A percentile compares a stretch with the other conserved stretches of the same genome.
phyloP scores from a whole-genome alignment of 805 yeast genomes.

The Sungouiella thailandica region DNA sequence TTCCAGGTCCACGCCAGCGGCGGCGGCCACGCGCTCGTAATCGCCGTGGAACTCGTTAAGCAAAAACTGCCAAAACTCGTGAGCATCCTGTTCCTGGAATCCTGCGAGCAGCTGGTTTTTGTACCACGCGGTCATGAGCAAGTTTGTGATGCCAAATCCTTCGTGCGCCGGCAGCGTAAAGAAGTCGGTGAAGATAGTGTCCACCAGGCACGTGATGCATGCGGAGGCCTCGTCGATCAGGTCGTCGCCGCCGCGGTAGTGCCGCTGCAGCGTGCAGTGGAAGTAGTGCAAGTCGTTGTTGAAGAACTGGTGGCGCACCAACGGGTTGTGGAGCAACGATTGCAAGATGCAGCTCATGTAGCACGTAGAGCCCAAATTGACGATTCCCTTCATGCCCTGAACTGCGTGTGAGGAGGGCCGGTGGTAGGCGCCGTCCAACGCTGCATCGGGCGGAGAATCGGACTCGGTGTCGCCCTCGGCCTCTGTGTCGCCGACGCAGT shows the following conservation, averaged over 20 bases:
- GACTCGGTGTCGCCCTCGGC: neutral
- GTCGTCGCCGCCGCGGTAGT: conserved; percentile 14
- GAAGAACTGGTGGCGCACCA: conserved; percentile 72
- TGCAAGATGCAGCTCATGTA: conserved; percentile 94
- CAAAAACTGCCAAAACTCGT: conserved; percentile 92
- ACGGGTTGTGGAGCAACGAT: conserved; percentile 84
- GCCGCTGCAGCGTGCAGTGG: conserved; percentile 40
- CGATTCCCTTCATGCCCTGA: conserved; percentile 82
- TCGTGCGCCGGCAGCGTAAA: conserved; percentile 57
- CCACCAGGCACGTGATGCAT: conserved; percentile 85
- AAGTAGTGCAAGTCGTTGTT: conserved; percentile 60
- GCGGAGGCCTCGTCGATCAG: conserved; percentile 27
- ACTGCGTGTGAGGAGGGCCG: conserved; percentile 51
- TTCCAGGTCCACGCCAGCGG: conserved; percentile 1
- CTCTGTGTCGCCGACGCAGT: neutral
- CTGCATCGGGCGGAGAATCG: neutral
- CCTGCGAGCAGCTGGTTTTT: conserved; percentile 85
- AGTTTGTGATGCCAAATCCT: conserved; percentile 77
- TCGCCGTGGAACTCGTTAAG: conserved; percentile 74
- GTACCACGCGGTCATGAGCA: conserved; percentile 84
- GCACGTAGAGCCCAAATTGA: conserved; percentile 96
- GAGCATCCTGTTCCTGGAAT: conserved; percentile 96
- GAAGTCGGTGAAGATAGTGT: conserved; percentile 68
- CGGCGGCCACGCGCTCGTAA: conserved; percentile 22
- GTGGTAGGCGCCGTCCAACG: conserved; percentile 10